Percentiles rank a stretch among this genome's conserved stretches.
Conservation (phyloP, 805 yeast species). For the Yarrowia divulgata region DNA sequence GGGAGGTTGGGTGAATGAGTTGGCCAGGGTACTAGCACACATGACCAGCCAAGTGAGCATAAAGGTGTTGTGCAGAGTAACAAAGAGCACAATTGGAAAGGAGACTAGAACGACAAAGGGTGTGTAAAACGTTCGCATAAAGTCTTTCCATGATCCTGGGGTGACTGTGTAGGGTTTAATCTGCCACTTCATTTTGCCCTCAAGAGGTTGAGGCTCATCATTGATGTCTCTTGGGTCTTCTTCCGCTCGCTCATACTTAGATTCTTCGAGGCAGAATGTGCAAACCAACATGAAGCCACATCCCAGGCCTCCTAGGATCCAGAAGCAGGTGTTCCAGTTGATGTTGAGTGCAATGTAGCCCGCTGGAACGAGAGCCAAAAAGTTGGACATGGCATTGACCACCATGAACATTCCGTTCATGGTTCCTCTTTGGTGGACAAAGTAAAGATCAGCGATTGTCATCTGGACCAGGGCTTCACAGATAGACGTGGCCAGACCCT, state of each 20-base stretch:
- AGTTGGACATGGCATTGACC: conserved; percentile 7
- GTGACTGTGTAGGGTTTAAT: background rate
- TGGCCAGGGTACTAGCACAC: conserved; percentile 7
- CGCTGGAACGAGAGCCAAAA: conserved; percentile 4
- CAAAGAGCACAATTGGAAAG: conserved; percentile 8
- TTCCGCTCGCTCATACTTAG: background rate
- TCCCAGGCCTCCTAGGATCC: conserved; percentile 14
- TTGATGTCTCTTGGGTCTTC: background rate
- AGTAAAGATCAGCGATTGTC: conserved; percentile 19
- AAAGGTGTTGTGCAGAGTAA: conserved; percentile 1
- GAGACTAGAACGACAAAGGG: conserved; percentile 9
- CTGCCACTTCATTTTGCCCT: conserved; percentile 9
- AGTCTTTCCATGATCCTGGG: background rate
- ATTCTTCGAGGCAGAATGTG: conserved; percentile 3
- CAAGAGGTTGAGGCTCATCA: background rate
- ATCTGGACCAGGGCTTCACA: conserved; percentile 17
- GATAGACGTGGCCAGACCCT: conserved; percentile 12
- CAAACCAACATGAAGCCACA: background rate
- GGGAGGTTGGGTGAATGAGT: conserved; percentile 22
- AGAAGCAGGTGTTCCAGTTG: conserved; percentile 12
- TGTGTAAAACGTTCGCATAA: conserved; percentile 3
- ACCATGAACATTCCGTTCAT: conserved; percentile 19
- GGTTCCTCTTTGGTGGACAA: conserved; percentile 26
- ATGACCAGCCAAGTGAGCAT: conserved; percentile 26
- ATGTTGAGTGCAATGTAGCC: conserved; percentile 6